Percentiles rank a stretch among this genome's conserved stretches.
These are phyloP conservation scores for Ceratobasidium sp. DNA, from an alignment of 1,284 basidiomycete genomes.

Conservation along the genomic window DNA sequence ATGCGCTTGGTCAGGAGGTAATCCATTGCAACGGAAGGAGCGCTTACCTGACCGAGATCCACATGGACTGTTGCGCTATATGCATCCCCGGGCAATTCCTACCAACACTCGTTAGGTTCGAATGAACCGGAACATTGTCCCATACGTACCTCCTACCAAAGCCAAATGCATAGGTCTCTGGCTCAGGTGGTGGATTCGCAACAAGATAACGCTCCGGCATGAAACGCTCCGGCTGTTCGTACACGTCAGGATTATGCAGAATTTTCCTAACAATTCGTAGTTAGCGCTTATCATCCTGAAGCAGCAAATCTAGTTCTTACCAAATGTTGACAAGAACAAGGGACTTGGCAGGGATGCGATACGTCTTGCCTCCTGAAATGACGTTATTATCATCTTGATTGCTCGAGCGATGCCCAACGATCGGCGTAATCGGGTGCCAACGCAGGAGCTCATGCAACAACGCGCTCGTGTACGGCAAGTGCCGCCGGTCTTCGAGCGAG, in stretches of 20 bases:
- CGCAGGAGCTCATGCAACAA: constrained; percentile 6
- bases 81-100: constrained; percentile 32
- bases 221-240: constrained; percentile 86
- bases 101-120: not conserved
- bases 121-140: no score
- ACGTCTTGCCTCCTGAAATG: not conserved
- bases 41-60: constrained; percentile 23
- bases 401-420: constrained; percentile 2
- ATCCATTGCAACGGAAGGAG: no score
- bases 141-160: constrained; percentile 14
- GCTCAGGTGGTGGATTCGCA: constrained; percentile 59
- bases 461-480: constrained; percentile 16
- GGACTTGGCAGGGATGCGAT: constrained; percentile 13
- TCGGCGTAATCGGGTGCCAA: constrained; percentile 2
- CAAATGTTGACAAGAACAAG: constrained; percentile 9
- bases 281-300: no score
- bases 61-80: constrained; percentile 18
- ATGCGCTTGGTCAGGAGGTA: no score
- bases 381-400: constrained; percentile 11
- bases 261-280: not conserved
- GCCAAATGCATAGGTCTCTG: constrained; percentile 20
- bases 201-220: constrained; percentile 93
- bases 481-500: not conserved
- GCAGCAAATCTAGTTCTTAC: not conserved
- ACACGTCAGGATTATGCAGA: constrained; percentile 88